A percentile compares a stretch with the other conserved stretches of the same genome.
phyloP scores from a whole-genome alignment of 805 yeast species.

The Torulaspora quercuum region DNA sequence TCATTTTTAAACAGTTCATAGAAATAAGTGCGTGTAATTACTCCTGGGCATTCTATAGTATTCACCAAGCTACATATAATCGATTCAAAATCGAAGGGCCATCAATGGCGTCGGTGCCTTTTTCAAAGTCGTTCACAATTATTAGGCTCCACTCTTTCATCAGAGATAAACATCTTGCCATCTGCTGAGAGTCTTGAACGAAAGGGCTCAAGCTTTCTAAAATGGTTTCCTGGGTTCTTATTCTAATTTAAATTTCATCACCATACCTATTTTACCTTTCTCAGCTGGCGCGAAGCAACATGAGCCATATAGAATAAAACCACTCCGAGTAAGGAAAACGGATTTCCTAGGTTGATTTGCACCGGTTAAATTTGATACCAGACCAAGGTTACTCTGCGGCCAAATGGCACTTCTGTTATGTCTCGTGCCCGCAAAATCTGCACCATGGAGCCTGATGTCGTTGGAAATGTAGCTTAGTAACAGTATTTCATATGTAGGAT shows the following conservation, averaged over 20 bases:
- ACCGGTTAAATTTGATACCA: slow-evolving; percentile 45
- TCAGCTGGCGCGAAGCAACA: slow-evolving; percentile 55
- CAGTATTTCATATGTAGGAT: slow-evolving; percentile 44
- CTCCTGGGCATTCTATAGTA: slow-evolving; percentile 25
- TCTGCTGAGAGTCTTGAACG: slow-evolving; percentile 46
- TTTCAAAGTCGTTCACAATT: slow-evolving; percentile 53
- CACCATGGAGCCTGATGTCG: slow-evolving; percentile 35
- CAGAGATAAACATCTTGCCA: slow-evolving; percentile 42
- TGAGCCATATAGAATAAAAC: slow-evolving; percentile 46
- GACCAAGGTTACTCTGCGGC: slow-evolving; percentile 22
- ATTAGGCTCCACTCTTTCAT: slow-evolving; percentile 43
- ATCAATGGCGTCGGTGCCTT: slow-evolving; percentile 48
- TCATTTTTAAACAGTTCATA: slow-evolving; percentile 39
- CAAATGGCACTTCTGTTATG: slow-evolving; percentile 3
- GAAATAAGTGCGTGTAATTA: slow-evolving; percentile 44
- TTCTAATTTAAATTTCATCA: slow-evolving; percentile 47
- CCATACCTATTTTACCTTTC: slow-evolving; percentile 44
- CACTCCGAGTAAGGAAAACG: slow-evolving; percentile 47
- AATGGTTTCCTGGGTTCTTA: slow-evolving; percentile 42
- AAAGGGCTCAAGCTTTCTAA: slow-evolving; percentile 47
- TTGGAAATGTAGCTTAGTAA: slow-evolving; percentile 44
- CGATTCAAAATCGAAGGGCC: slow-evolving; percentile 46
- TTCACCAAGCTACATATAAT: slow-evolving; percentile 30
- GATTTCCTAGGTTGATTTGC: slow-evolving; percentile 53
- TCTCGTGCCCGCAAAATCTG: slow-evolving; percentile 9